Base-by-base conservation (phyloP, 805 yeast species). In the Barnettozyma populi region DNA sequence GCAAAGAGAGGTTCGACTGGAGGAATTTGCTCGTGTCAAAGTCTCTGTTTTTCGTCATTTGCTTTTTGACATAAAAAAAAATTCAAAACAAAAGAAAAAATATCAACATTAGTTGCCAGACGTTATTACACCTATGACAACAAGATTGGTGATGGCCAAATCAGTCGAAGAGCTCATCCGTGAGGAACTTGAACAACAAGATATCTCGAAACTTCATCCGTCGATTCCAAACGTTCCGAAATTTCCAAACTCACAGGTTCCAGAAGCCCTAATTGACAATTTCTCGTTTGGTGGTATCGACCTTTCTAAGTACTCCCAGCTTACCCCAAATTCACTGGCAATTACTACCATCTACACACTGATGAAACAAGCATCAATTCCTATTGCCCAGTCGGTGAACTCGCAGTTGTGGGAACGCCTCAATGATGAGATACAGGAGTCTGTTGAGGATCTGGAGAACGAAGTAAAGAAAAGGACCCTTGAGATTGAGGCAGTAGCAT, bases 211-310 rank as follows among this genome's bases (percentile, higher is more conserved):
- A 4, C 25, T 44, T 6, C 51, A 48, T 41, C 48, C 45, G 6
- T 40, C 38, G 21, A 25, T 37, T 3, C 13, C 18, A 6, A 18
- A 39, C 13, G 20, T 40, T 10, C 36, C 38, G 7, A 9, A 14
- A 36, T 19, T 24, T 10, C 13, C 27, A 25, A 16, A 31, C 9
- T 23, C 32, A 2, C 24, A 41, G 3, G 35, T 27, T 5, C 32
- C 41, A 8, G 32, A 16, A 39, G 5, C 32, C 18, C 11, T 9
- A 2, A 4, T 8, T n/a, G 21, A n/a, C 11, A 43, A 43, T 3
- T 43, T 45, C 42, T 16, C 46, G 3, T 20, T 21, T 23, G 48
- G 37, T 27, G 52, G 47, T 4, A 49, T 49, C 3, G 43, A 49
- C 14, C 32, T 45, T 5, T 21, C 37, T 0, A 45, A 32, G 36